Evolutionary conservation across 495 filamentous ascomycete species (phyloP).

Genomic region (Penicillium lagena): DNA sequence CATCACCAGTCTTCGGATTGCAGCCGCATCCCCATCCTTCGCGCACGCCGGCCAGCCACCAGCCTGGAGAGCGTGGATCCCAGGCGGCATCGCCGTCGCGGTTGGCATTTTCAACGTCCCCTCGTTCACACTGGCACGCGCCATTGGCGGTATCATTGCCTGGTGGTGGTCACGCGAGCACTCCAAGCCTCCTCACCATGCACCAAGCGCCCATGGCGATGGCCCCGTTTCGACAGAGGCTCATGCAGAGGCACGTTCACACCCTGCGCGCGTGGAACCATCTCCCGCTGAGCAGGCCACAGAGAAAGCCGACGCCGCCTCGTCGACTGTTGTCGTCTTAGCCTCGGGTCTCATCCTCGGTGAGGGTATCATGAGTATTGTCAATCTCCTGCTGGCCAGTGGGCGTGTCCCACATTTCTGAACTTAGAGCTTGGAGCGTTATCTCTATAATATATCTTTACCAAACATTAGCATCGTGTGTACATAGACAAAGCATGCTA

Average conservation of each 20-base stretch:
- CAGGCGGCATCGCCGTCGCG: slow-evolving; percentile 91
- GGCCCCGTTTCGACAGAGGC: not conserved
- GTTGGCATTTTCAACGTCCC: slow-evolving; percentile 98
- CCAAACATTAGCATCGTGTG: too few species aligned
- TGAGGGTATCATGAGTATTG: slow-evolving; percentile 89
- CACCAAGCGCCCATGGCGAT: not conserved
- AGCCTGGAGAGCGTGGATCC: slow-evolving; percentile 50
- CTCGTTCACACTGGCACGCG: slow-evolving; percentile 86
- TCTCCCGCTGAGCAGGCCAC: slow-evolving; percentile 17
- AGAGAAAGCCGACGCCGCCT: slow-evolving; percentile 35
- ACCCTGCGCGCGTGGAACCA: not conserved
- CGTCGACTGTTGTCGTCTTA: slow-evolving; percentile 54
- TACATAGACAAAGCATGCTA: too few species aligned
- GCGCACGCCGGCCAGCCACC: slow-evolving; percentile 14
- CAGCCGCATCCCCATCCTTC: slow-evolving; percentile 32
- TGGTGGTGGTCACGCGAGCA: slow-evolving; percentile 58
- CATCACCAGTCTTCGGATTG: slow-evolving; percentile 62
- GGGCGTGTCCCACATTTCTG: slow-evolving; percentile 70
- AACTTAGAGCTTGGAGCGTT: not conserved
- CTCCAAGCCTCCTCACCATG: not conserved
- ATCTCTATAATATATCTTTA: not conserved
- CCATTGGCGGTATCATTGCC: slow-evolving; percentile 74
- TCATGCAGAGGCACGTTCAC: not conserved
- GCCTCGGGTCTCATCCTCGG: slow-evolving; percentile 83
- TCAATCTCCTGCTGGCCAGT: slow-evolving; percentile 81